A percentile compares a stretch with the other conserved stretches of the same genome.
Evolutionary conservation across 352 stramenopile genomes (phyloP).

Genomic region (Globisporangium takayamanum): DNA sequence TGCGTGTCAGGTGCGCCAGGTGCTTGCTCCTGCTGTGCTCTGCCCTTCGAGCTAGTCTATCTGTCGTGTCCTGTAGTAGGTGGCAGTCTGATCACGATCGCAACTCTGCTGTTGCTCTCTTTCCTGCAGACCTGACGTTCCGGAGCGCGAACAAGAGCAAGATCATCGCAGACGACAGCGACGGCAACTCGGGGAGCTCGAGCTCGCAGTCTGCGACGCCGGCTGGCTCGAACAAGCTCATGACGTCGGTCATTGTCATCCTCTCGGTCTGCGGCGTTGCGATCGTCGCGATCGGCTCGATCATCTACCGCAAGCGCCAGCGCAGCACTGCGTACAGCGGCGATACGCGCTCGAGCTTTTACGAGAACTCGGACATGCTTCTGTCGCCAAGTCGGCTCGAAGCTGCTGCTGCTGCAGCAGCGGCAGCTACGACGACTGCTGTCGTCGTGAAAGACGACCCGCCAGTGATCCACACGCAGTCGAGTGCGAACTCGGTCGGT

Average conservation of each 20-base stretch:
- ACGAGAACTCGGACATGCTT: constrained; percentile 15
- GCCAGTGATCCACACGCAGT: neutral
- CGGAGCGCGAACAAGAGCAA: neutral
- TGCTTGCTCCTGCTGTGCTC: neutral
- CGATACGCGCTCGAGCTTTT: constrained; percentile 15
- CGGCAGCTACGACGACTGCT: neutral
- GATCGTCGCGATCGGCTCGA: constrained; percentile 9
- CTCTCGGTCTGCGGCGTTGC: constrained; percentile 8
- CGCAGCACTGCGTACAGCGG: constrained; percentile 5
- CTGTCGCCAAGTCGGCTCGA: constrained; percentile 15
- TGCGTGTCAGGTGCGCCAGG: constrained; percentile 17
- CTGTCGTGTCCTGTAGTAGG: no score
- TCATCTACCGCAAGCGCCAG: constrained; percentile 6
- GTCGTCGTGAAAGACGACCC: neutral
- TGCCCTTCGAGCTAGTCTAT: neutral
- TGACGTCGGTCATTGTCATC: constrained; percentile 9
- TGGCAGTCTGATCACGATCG: neutral
- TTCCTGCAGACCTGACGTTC: constrained; percentile 2
- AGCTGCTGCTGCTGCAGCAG: neutral
- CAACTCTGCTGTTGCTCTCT: neutral
- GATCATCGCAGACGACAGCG: neutral
- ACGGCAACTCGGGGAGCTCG: neutral
- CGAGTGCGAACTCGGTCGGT: constrained; percentile 15
- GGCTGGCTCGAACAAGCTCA: constrained; percentile 12
- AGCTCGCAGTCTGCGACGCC: no score